phyloP scores from a whole-genome alignment of 2,329 filamentous ascomycete genomes.

The Huntiella abstrusa region DNA sequence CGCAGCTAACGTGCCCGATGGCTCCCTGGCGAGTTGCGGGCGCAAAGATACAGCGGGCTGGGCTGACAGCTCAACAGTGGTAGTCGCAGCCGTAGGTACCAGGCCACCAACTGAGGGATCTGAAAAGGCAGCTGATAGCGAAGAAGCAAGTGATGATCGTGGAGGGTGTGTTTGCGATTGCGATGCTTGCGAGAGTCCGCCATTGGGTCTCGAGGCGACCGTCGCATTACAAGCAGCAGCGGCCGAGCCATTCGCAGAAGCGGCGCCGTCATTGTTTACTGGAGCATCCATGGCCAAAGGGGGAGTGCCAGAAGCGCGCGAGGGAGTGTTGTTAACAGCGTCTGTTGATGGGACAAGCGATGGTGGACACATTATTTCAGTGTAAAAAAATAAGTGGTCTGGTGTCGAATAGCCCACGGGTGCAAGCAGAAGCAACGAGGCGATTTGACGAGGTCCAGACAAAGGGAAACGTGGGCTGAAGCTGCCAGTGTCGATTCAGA shows the following conservation, averaged over 20 bases:
- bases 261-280: neutral
- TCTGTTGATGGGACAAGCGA: neutral
- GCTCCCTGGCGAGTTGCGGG: neutral
- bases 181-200: too few relatives aligned
- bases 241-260: neutral
- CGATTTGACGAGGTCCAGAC: too few relatives aligned
- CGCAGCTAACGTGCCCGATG: neutral
- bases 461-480: too few relatives aligned
- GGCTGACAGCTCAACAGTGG: slow-evolving; percentile 7
- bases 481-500: too few relatives aligned
- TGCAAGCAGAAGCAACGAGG: too few relatives aligned
- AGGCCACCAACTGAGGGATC: neutral
- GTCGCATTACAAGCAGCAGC: too few relatives aligned
- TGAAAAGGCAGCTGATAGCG: neutral
- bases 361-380: too few relatives aligned
- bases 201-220: too few relatives aligned
- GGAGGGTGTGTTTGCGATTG: too few relatives aligned
- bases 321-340: slow-evolving; percentile 1
- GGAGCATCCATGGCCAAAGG: neutral
- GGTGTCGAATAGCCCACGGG: too few relatives aligned
- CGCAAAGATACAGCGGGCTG: slow-evolving; percentile 4
- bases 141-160: neutral
- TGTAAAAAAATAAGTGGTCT: too few relatives aligned
- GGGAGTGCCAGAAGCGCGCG: neutral
- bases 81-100: slow-evolving; percentile 5